These are phyloP conservation scores for Piper betle DNA, from an alignment of 164 flowering plant genomes.

Conservation along the genomic window DNA sequence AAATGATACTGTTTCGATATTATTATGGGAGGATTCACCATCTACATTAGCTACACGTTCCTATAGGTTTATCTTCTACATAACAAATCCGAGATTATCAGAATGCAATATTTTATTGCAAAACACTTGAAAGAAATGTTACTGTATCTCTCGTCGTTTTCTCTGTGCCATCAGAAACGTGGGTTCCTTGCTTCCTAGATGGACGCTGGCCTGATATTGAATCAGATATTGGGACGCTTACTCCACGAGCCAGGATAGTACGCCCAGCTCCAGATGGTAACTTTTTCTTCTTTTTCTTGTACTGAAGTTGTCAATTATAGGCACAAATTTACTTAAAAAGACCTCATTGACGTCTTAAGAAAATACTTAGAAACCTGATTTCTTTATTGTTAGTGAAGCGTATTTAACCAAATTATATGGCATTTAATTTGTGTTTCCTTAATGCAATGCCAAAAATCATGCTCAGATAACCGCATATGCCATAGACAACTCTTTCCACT, in stretches of 20 bases:
- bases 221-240: slow-evolving; percentile 35
- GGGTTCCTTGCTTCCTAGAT: slow-evolving; percentile 45
- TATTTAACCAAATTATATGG: not conserved
- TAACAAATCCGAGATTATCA: not conserved
- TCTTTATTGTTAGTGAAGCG: not conserved
- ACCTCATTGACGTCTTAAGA: not conserved
- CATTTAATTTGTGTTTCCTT: not conserved
- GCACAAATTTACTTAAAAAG: not conserved
- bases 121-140: slow-evolving; percentile 4
- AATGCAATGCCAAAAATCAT: not conserved
- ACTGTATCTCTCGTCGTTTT: slow-evolving; percentile 68
- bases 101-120: not conserved
- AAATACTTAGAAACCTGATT: not conserved
- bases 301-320: slow-evolving; percentile 18
- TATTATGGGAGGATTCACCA: slow-evolving; percentile 74
- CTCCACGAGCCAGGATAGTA: slow-evolving; percentile 41
- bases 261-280: slow-evolving; percentile 67
- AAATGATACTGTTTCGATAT: slow-evolving; percentile 68
- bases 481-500: not conserved
- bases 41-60: slow-evolving; percentile 23
- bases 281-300: slow-evolving; percentile 58
- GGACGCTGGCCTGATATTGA: slow-evolving; percentile 36
- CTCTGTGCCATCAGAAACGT: slow-evolving; percentile 53
- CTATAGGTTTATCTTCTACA: not conserved
- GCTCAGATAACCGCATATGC: not conserved